A percentile compares a stretch with the other conserved stretches of the same genome.
phyloP scores from a whole-genome alignment of 2,329 filamentous ascomycete species.

The Hirsutella rhossiliensis region DNA sequence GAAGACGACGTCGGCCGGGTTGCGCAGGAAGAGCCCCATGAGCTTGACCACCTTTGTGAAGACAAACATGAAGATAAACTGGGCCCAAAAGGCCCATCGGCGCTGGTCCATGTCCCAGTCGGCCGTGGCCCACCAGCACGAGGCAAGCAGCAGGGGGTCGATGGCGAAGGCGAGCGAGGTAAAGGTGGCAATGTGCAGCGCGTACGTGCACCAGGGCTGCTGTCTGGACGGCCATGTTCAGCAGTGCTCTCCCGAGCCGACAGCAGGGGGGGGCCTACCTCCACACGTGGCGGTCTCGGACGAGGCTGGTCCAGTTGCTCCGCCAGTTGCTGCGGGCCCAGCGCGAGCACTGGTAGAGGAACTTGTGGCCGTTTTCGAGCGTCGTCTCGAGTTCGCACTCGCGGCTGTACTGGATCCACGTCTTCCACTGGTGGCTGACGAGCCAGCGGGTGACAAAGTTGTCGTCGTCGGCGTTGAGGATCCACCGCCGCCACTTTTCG shows the following conservation, averaged over 20 bases:
- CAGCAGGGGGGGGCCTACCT: slow-evolving; percentile 33
- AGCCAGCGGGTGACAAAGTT: slow-evolving; percentile 98
- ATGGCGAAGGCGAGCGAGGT: slow-evolving; percentile 75
- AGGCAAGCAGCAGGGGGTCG: slow-evolving; percentile 60
- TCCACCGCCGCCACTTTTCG: slow-evolving; percentile 80
- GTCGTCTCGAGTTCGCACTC: slow-evolving; percentile 91
- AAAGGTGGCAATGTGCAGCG: slow-evolving; percentile 83
- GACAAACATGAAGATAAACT: slow-evolving; percentile 62
- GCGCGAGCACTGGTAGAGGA: slow-evolving; percentile 82
- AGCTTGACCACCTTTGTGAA: slow-evolving; percentile 90
- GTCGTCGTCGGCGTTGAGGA: slow-evolving; percentile 92
- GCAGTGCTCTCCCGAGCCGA: neutral
- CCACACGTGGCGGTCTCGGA: slow-evolving; percentile 75
- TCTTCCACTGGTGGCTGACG: slow-evolving; percentile 84
- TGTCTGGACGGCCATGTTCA: slow-evolving; percentile 41
- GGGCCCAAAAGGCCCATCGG: slow-evolving; percentile 43
- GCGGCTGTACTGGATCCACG: slow-evolving; percentile 85
- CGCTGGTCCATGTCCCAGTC: slow-evolving; percentile 43
- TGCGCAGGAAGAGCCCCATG: slow-evolving; percentile 71
- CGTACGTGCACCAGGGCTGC: slow-evolving; percentile 89
- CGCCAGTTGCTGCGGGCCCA: slow-evolving; percentile 98
- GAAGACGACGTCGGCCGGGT: slow-evolving; percentile 69
- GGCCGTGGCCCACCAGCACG: slow-evolving; percentile 57
- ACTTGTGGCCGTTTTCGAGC: slow-evolving; percentile 77
- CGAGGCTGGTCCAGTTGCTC: slow-evolving; percentile 85